phyloP scores from a whole-genome alignment of 1,284 basidiomycete species.

The Anthracocystis panici-leucophaei region DNA sequence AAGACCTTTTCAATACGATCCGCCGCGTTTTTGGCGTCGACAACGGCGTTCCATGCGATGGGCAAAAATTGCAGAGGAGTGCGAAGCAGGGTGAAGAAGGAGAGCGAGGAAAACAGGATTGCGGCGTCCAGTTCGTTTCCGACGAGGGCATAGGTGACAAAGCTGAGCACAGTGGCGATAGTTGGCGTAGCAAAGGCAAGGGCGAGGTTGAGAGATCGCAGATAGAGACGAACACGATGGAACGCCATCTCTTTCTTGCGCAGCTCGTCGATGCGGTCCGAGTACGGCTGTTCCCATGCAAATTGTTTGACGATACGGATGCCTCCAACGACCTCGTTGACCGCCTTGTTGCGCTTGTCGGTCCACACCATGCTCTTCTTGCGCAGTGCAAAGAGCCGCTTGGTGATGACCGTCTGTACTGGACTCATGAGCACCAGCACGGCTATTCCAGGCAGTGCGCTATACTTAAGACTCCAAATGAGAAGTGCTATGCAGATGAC shows the following conservation, averaged over 20 bases:
- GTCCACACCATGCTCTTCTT: constrained; percentile 40
- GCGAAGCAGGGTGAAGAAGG: constrained; percentile 74
- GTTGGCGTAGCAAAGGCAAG: constrained; percentile 49
- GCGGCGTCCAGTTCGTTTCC: constrained; percentile 78
- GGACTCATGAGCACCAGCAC: constrained; percentile 72
- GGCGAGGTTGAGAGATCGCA: constrained; percentile 49
- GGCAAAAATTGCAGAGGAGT: constrained; percentile 73
- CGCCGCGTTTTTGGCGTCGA: constrained; percentile 75
- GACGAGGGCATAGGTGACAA: constrained; percentile 74
- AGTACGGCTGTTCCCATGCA: constrained; percentile 57
- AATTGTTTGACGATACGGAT: constrained; percentile 58
- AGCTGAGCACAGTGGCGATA: constrained; percentile 51
- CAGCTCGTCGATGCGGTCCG: constrained; percentile 73
- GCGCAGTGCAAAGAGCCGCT: constrained; percentile 46
- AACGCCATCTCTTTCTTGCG: constrained; percentile 73
- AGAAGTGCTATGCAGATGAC: constrained; percentile 43
- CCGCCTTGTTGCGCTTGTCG: constrained; percentile 26
- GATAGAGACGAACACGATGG: constrained; percentile 55
- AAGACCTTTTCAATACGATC: constrained; percentile 23
- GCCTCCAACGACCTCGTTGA: constrained; percentile 50
- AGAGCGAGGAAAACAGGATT: constrained; percentile 79
- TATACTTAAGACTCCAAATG: constrained; percentile 60
- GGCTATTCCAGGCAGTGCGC: constrained; percentile 48
- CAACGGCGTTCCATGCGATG: constrained; percentile 79
- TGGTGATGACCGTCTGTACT: constrained; percentile 42